Base-by-base conservation (phyloP, 192 early-diverging fungal genomes). In the Spinellus fusiger region DNA sequence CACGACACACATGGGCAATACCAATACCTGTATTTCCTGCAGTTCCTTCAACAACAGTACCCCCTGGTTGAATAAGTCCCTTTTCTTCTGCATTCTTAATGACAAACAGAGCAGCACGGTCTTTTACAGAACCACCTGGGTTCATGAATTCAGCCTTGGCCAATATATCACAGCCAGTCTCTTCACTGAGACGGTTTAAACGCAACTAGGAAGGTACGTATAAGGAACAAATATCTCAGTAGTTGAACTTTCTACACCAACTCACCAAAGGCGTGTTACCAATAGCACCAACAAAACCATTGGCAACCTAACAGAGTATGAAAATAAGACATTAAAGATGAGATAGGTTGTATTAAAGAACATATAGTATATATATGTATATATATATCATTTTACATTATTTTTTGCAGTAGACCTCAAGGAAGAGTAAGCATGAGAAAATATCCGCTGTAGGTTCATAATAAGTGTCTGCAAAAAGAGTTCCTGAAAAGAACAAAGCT, bases 111-210 rank as follows among this genome's bases (percentile, higher is more conserved):
- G 96, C 96, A 5, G 94, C 91, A 23, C 96, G 84, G 75, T 98
- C 96, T 80, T 98, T 98, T 63, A 98, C 94, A 16, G 89, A 92
- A 2, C 95, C 94, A 33, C 93, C 91, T 5, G 94, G 94, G 76
- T 98, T 96, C 94, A 95, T 93, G 72, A 89, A 95, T 80, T 98
- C 96, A 49, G 93, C 92, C 79, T 96, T 98, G 61, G 85, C 93
- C 47, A 89, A 78, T 58, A 98, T 93, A 40, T 93, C 82, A 70
- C 89, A 87, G 31, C 93, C 92, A 4, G 87, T 90, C 63, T 90
- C 86, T 44, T 84, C 68, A 69, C 86, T 88, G 60, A 89, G 31
- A 47, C 68, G 76, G 62, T 80, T 80, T 57, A 93, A 76, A 18
- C 84, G 84, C 56, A 92, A 84, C 86, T 90, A 26, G 12, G 46